Base-by-base conservation (phyloP, 2,329 filamentous ascomycete species). In the Epichloe gansuensis region DNA sequence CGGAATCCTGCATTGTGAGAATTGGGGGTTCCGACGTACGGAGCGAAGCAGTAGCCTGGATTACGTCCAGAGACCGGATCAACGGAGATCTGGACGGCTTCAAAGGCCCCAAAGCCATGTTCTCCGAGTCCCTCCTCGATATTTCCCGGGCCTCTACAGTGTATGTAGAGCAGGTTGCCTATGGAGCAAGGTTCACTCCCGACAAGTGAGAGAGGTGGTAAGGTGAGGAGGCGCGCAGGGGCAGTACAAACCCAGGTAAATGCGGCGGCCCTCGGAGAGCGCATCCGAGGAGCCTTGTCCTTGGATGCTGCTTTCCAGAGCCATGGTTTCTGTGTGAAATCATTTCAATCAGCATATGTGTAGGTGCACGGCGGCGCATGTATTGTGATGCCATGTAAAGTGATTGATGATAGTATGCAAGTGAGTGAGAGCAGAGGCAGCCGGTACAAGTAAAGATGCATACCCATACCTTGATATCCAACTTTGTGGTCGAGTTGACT, bases 31-130 rank as follows among this genome's bases (percentile, higher is more conserved):
- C 23, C 17, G 1, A 74, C 63, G 9, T 51, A 60, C 59, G 55
- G 57, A 27, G 72, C 64, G 56, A 72, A 77, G 68, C 84, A 88
- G 68, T 53, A 53, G 39, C 81, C 84, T 0, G 83, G 83, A 63
- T 87, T 88, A 44, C 83, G 74, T 41, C 76, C 78, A 34, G 77
- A 84, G 64, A 84, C 79, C 1, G 81, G 77, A 59, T 88, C 83
- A 50, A 84, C 74, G 1, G 81, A 82, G 59, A 88, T 83, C 63
- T 84, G 80, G 56, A 87, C 77, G 46, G 78, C 76, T 57, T 76
- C 72, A 52, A 67, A 67, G 13, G 63, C 57, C 3, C 56, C 63
- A 15, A 74, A 69, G n/a, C 62, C 65, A 21, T 61, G 59, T 34
- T 71, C 67, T 27, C 73, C 68, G 31, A 85, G 66, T 21, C 71